A percentile compares a stretch with the other conserved stretches of the same genome.
These are phyloP conservation scores for Aspergillus chevalieri DNA, from an alignment of 2,329 filamentous ascomycete genomes.

Conservation along the genomic window DNA sequence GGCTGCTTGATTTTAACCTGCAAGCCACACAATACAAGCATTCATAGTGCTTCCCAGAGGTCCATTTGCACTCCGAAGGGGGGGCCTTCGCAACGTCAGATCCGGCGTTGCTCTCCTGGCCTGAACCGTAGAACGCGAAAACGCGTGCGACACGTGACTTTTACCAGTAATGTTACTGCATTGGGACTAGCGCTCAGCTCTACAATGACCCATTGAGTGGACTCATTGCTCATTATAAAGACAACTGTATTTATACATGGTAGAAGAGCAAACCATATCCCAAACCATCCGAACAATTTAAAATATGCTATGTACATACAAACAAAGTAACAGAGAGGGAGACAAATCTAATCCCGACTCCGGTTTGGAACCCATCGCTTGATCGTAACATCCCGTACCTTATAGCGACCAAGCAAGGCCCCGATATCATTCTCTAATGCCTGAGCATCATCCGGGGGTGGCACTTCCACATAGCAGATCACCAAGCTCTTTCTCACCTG, in stretches of 20 bases:
- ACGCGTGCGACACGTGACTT: slow-evolving; percentile 25
- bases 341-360: slow-evolving; percentile 51
- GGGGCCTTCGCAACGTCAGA: neutral
- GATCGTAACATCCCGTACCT: slow-evolving; percentile 71
- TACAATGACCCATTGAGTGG: neutral
- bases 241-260: neutral
- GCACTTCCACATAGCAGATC: slow-evolving; percentile 85
- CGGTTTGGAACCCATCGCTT: slow-evolving; percentile 81
- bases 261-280: neutral
- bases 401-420: slow-evolving; percentile 61
- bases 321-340: neutral
- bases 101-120: neutral
- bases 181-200: slow-evolving; percentile 6
- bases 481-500: slow-evolving; percentile 88
- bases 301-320: neutral
- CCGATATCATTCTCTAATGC: slow-evolving; percentile 53
- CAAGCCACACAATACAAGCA: neutral
- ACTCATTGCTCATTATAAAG: neutral
- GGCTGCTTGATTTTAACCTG: slow-evolving; percentile 1
- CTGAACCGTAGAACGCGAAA: slow-evolving; percentile 21
- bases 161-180: slow-evolving; percentile 20
- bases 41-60: neutral
- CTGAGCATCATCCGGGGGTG: slow-evolving; percentile 48
- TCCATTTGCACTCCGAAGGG: neutral
- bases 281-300: neutral